Evolutionary conservation across 495 filamentous ascomycete species (phyloP), one percentile per base, ranked within the genome.

Genomic region (Penicillium lividum): DNA sequence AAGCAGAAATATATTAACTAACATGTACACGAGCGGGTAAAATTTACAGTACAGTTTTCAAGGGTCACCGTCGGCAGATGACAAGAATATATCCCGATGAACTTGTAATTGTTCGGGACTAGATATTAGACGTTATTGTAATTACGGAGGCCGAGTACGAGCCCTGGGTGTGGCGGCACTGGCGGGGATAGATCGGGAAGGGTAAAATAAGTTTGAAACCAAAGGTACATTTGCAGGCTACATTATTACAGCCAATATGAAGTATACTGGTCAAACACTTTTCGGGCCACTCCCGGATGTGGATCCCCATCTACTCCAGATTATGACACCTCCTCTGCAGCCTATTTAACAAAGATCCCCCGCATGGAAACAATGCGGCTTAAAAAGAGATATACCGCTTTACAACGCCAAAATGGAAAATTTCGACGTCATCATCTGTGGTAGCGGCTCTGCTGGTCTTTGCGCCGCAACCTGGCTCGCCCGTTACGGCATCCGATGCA

Each of bases 371-470:
- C 4, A 4, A 15, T 40, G 38, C 38, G n/a, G 4, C 6, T 2
- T 16, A 16, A 4, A 40, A 16, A 4, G 13, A 4, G 38, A 40
- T 5, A n/a, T 6, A 2, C 2, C 0, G 10, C 38, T 40, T 13
- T 8, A 29, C 29, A 38, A 9, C 4, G 38, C 15, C 4, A 54
- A 9, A 29, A 73, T 72, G 70, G 62, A 73, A 46, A 70, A 72
- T 63, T 54, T 71, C 52, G 73, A 73, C 57, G 84, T 90, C 36
- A 68, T 91, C 4, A 88, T 91, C 58, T 76, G 79, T 53, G 87
- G 88, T 59, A 82, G 79, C 55, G 87, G 88, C 13, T 89, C 87
- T 3, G 88, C 88, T 13, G 88, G 88, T 27, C 79, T 89, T 57
- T 84, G 82, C 58, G 86, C 87, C 13, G 87, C 84, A 6, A 78